Conservation (phyloP, 352 stramenopile genomes). For the Peronospora farinosa region DNA sequence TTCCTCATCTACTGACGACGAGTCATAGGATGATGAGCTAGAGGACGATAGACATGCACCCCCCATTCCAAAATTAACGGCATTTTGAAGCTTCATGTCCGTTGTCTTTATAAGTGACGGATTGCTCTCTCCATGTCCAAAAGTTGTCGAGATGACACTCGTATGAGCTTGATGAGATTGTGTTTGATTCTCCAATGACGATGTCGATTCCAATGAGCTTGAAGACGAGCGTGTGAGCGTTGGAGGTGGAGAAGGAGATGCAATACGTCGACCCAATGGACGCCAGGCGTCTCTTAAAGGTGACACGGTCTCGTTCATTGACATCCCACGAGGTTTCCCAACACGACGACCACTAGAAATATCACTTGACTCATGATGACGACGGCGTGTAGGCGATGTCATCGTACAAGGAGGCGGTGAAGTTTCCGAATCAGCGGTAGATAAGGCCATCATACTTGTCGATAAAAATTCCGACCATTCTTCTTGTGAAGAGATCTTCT, state of each 20-base stretch:
- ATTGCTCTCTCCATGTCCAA: conserved; percentile 27
- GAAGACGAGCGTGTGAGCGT: conserved; percentile 19
- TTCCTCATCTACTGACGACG: conserved; percentile 42
- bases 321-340: conserved; percentile 38
- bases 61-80: conserved; percentile 39
- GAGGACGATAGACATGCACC: conserved; percentile 47
- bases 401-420: neutral
- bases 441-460: conserved; percentile 54
- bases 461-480: conserved; percentile 62
- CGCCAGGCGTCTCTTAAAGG: conserved; percentile 34
- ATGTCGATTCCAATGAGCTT: conserved; percentile 14
- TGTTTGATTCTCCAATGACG: conserved; percentile 25
- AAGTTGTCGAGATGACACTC: conserved; percentile 23
- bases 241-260: conserved; percentile 26
- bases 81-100: conserved; percentile 24
- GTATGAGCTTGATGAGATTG: conserved; percentile 17
- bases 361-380: conserved; percentile 2
- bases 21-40: conserved; percentile 49
- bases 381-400: conserved; percentile 12
- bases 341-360: neutral
- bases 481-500: conserved; percentile 30
- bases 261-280: conserved; percentile 40
- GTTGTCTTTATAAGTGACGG: conserved; percentile 12
- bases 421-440: conserved; percentile 30
- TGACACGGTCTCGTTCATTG: conserved; percentile 35